Conservation (phyloP, 495 filamentous ascomycete genomes). For the Darksidea phi region DNA sequence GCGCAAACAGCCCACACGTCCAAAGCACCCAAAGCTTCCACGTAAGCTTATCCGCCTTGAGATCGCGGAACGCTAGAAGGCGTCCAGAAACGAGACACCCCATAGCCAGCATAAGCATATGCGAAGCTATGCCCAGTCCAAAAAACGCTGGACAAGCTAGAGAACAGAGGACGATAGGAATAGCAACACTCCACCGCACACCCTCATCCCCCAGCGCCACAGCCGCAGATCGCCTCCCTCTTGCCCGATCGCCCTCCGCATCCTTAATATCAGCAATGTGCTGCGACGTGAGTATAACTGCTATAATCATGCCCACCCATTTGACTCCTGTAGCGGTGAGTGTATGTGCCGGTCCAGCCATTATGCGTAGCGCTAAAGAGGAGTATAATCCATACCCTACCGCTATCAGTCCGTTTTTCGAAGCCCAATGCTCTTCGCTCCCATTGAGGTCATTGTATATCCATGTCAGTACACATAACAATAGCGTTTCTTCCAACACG, state of each 20-base stretch:
- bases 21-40: slow-evolving; percentile 20
- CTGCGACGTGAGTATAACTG: slow-evolving; percentile 9
- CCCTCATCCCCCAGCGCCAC: too few relatives aligned
- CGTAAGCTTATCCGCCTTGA: slow-evolving; percentile 15
- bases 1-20: slow-evolving; percentile 13
- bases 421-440: slow-evolving; percentile 6
- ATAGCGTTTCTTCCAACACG: background rate
- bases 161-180: slow-evolving; percentile 9
- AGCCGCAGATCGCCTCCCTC: slow-evolving; percentile 11
- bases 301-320: slow-evolving; percentile 14
- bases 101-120: background rate
- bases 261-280: slow-evolving; percentile 25
- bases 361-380: background rate
- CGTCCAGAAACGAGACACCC: slow-evolving; percentile 1
- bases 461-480: slow-evolving; percentile 1
- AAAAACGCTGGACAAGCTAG: slow-evolving; percentile 8
- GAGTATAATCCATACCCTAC: slow-evolving; percentile 6
- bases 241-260: slow-evolving; percentile 9
- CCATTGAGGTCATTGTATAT: slow-evolving; percentile 29
- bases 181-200: slow-evolving; percentile 17
- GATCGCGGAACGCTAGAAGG: slow-evolving; percentile 4
- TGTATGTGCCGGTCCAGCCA: background rate
- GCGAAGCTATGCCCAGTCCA: background rate
- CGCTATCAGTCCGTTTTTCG: slow-evolving; percentile 20
- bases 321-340: too few relatives aligned